These are phyloP conservation scores for Nicotiana otophora DNA, from an alignment of 257 asterid genomes.

Conservation along the genomic window DNA sequence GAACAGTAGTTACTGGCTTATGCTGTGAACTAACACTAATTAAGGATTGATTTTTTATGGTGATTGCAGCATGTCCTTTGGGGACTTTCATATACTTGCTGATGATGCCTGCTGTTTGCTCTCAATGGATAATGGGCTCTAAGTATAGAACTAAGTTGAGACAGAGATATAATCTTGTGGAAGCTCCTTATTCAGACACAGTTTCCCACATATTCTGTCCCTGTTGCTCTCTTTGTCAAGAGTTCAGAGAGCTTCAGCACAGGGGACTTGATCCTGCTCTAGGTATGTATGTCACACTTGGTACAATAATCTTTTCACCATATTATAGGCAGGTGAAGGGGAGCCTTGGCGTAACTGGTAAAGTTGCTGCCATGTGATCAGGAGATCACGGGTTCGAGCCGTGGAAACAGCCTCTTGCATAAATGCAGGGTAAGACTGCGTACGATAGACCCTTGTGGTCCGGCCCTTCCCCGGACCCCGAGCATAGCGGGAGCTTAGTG, in stretches of 20 bases:
- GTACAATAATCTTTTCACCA: neutral
- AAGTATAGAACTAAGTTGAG: constrained; percentile 39
- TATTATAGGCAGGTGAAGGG: neutral
- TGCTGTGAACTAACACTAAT: neutral
- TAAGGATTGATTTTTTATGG: neutral
- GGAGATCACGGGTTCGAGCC: no score
- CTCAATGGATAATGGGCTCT: constrained; percentile 41
- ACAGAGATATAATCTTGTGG: constrained; percentile 34
- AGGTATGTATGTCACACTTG: constrained; percentile 17
- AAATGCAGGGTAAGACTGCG: no score
- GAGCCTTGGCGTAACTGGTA: no score
- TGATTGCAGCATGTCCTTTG: constrained; percentile 30
- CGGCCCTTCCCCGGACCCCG: no score
- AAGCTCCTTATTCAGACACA: constrained; percentile 43
- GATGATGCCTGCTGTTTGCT: constrained; percentile 40
- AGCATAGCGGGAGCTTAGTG: no score
- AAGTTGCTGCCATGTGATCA: no score
- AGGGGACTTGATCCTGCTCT: constrained; percentile 41
- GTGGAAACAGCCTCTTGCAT: no score
- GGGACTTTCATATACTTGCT: constrained; percentile 33
- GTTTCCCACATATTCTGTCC: constrained; percentile 39
- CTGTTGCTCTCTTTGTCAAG: constrained; percentile 49
- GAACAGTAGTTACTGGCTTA: neutral
- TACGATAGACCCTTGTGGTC: no score
- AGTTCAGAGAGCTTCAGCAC: constrained; percentile 40